Evolutionary conservation across 768 basidiomycete genomes (phyloP).

Genomic region (Tephrocybe sp.): DNA sequence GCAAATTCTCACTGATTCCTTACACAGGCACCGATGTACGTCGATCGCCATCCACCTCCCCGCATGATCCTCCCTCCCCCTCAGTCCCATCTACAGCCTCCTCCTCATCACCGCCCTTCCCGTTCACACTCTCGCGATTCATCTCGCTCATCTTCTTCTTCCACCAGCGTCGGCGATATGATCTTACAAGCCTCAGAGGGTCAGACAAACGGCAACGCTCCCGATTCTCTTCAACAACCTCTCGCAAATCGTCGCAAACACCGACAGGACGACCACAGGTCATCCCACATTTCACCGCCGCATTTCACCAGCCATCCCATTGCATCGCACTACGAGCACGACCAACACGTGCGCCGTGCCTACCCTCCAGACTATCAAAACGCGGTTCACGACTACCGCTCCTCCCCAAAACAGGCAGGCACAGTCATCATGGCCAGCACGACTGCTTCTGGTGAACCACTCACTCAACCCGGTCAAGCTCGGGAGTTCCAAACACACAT

Average conservation of each 20-base stretch:
- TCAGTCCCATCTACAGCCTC: slow-evolving; percentile 1
- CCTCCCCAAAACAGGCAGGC: slow-evolving; percentile 13
- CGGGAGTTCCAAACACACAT: slow-evolving; percentile 61
- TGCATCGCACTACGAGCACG: slow-evolving; percentile 4
- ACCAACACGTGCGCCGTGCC: slow-evolving; percentile 4
- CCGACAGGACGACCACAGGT: neutral
- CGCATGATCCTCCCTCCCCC: slow-evolving; percentile 20
- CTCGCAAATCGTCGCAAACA: neutral
- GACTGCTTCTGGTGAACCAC: slow-evolving; percentile 21
- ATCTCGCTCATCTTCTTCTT: slow-evolving; percentile 33
- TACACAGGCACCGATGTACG: neutral
- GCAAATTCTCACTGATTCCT: neutral
- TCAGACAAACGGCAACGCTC: slow-evolving; percentile 5
- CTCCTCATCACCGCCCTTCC: slow-evolving; percentile 6
- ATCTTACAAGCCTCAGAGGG: slow-evolving; percentile 36
- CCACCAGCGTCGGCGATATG: slow-evolving; percentile 45
- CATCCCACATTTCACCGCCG: slow-evolving; percentile 1
- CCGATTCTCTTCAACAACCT: slow-evolving; percentile 4
- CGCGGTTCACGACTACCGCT: slow-evolving; percentile 12
- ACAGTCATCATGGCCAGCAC: slow-evolving; percentile 10
- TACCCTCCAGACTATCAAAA: slow-evolving; percentile 12
- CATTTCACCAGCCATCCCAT: neutral
- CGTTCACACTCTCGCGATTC: slow-evolving; percentile 20
- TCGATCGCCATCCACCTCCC: slow-evolving; percentile 2
- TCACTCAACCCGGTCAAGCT: slow-evolving; percentile 26